Base-by-base conservation (phyloP, 768 basidiomycete species). In the Phaffia tasmanica region DNA sequence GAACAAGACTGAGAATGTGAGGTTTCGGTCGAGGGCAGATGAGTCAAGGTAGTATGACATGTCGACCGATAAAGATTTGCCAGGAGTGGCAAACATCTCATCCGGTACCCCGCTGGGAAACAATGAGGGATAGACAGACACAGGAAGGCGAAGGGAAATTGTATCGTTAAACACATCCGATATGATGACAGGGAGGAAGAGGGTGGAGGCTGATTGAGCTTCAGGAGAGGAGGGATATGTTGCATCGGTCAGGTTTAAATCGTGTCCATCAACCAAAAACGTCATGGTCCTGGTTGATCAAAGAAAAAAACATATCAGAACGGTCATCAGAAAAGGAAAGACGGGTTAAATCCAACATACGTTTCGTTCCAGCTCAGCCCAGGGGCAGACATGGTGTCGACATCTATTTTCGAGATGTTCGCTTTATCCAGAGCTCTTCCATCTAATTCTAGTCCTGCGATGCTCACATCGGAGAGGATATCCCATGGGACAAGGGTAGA, bases 91-190 rank as follows among this genome's bases (percentile, higher is more conserved):
- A 57, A 82, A 77, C 58, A 86, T 76, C 59, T 19, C 16, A 25
- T 83, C 79, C 21, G 86, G 83, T 25, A 83, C 78, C 25, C 78
- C 69, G 32, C 32, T 42, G 15, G 81, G 78, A 78, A 95, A 94
- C 74, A 83, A 87, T 3, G 89, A 86, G 3, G 85, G 81, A 11
- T 86, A 83, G 25, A 88, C 74, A 30, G 82, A 82, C 69, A 97
- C 72, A 1, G 82, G 79, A 46, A 93, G 78, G 69, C 80, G 84
- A 23, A 85, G 84, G 23, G 79, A 76, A 67, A 89, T 71, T 0
- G 82, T 81, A 74, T 90, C 86, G 27, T 69, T 70, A 51, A 65
- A 67, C 27, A 70, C 69, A 72, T 87, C 85, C 75, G 76, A 81
- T 50, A 95, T 73, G 30, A 77, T 82, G 35, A 87, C 81, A 15